Base-by-base conservation (phyloP, 2,329 filamentous ascomycete species). In the Scytalidium lignicola region DNA sequence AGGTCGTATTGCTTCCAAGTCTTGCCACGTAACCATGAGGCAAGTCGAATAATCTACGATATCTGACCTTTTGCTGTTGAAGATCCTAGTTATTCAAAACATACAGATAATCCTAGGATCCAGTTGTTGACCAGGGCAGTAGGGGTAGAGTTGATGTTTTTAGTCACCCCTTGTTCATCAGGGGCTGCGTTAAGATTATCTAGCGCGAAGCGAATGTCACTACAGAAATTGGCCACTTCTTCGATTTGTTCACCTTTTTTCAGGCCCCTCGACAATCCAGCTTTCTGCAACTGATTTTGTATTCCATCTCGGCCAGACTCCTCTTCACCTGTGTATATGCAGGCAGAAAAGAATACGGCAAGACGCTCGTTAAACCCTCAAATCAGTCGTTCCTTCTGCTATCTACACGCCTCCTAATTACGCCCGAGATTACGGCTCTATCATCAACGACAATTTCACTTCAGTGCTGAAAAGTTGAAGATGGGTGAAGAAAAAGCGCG, bases 401-500 rank as follows among this genome's bases (percentile, higher is more conserved):
- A 41, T 29, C 43, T 45, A 10, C 9, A n/a, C 10, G 9, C 19
- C 9, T 47, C 54, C 20, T 53, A 6, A 51, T 48, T 56, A 50
- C 52, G 51, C 57, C 46, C 50, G 48, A 51, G 50, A 48, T 28
- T 44, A 19, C 44, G n/a, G n/a, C n/a, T 48, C 23, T 43, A 37
- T 50, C 44, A 22, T 44, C 50, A 49, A 50, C 47, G 44, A 50
- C 47, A 62, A 51, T 43, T 51, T 50, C 51, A 47, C 47, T 54
- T 62, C 52, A 50, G 48, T 53, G 51, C 56, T 60, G 59, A 51
- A 54, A 52, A 55, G 54, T 58, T 63, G 53, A 64, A 73, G 54
- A 86, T 86, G 82, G 78, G 70, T 55, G 86, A 87, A 66, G 88
- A 96, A 70, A 96, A 96, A 74, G 84, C 79, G 61, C 86, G 91